Evolutionary conservation across 148 eudicot species (phyloP).

Genomic region (Drosera capensis): DNA sequence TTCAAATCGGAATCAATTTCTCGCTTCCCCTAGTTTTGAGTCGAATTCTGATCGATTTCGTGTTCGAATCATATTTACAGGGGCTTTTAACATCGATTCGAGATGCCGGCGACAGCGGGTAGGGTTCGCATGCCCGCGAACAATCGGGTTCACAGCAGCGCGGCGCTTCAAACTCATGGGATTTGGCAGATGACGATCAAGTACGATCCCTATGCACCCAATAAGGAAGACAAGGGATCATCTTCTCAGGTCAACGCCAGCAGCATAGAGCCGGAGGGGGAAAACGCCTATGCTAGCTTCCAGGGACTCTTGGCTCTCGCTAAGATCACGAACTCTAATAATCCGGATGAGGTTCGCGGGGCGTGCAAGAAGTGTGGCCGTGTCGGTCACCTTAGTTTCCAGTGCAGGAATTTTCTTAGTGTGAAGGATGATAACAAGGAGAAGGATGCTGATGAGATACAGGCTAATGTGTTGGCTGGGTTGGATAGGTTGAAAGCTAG

Average conservation of each 20-base stretch:
- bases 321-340: conserved; percentile 46
- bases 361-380: conserved; percentile 96
- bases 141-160: conserved; percentile 95
- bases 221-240: conserved; percentile 50
- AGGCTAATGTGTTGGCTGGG: conserved; percentile 58
- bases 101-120: conserved; percentile 99
- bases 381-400: conserved; percentile 83
- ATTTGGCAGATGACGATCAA: conserved; percentile 95
- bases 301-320: conserved; percentile 87
- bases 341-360: conserved; percentile 72
- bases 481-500: conserved; percentile 61
- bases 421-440: conserved; percentile 50
- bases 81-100: conserved; percentile 12
- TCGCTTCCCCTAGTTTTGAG: too few species aligned
- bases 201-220: conserved; percentile 94
- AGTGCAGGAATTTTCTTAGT: conserved; percentile 84
- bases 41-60: conserved; percentile 1
- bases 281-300: conserved; percentile 71
- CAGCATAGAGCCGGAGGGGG: conserved; percentile 38
- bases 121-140: conserved; percentile 99
- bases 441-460: conserved; percentile 37
- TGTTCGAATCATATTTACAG: background rate
- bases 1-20: too few species aligned
- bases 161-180: conserved; percentile 94
- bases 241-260: conserved; percentile 35